Evolutionary conservation across 2,329 filamentous ascomycete genomes (phyloP).

Genomic region (Sclerotinia borealis): DNA sequence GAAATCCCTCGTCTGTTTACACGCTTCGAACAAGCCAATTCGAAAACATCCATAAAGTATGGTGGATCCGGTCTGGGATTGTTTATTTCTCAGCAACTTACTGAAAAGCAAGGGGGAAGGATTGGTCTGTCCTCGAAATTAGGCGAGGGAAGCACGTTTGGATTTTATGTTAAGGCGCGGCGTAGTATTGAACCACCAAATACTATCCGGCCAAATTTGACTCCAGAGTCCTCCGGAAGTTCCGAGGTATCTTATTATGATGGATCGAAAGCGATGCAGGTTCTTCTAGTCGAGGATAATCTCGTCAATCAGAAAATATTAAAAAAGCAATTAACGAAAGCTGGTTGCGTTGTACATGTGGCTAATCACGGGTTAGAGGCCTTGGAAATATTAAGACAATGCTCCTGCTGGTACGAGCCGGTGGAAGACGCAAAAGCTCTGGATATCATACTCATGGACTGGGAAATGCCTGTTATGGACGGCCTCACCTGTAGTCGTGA

Average conservation of each 20-base stretch:
- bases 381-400: slow-evolving; percentile 36
- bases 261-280: slow-evolving; percentile 43
- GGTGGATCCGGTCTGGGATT: slow-evolving; percentile 73
- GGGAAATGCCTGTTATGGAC: slow-evolving; percentile 71
- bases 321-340: slow-evolving; percentile 42
- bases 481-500: slow-evolving; percentile 59
- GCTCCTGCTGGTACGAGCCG: slow-evolving; percentile 24
- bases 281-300: slow-evolving; percentile 57
- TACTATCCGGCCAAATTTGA: background rate
- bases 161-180: slow-evolving; percentile 64
- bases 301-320: slow-evolving; percentile 54
- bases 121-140: slow-evolving; percentile 65
- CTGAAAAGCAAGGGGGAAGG: slow-evolving; percentile 68
- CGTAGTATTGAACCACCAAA: slow-evolving; percentile 6
- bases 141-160: slow-evolving; percentile 66
- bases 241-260: slow-evolving; percentile 40
- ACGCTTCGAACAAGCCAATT: slow-evolving; percentile 72
- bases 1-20: slow-evolving; percentile 72
- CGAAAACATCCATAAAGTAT: slow-evolving; percentile 67
- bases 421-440: slow-evolving; percentile 35
- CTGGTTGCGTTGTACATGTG: slow-evolving; percentile 38
- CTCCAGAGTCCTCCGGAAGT: background rate
- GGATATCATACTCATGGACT: slow-evolving; percentile 66
- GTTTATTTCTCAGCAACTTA: slow-evolving; percentile 72
- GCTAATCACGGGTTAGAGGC: slow-evolving; percentile 54